Evolutionary conservation across 2,329 filamentous ascomycete genomes (phyloP).

Genomic region (Raffaelea arxii): DNA sequence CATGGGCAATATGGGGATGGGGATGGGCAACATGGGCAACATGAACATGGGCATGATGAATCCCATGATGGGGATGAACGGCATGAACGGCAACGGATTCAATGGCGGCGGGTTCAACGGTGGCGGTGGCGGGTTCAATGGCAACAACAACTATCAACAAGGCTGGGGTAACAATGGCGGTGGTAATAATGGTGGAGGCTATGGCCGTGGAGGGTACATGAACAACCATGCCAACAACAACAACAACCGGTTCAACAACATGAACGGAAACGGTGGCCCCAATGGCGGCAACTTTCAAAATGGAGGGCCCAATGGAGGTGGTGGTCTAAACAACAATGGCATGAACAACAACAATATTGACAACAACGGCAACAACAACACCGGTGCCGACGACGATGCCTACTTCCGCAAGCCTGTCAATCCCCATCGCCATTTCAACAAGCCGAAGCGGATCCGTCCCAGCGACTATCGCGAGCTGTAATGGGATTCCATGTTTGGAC

Average conservation of each 20-base stretch:
- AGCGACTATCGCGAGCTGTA: slow-evolving; percentile 85
- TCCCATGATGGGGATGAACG: slow-evolving; percentile 31
- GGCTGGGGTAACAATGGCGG: slow-evolving; percentile 17
- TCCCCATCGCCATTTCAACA: slow-evolving; percentile 78
- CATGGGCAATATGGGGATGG: slow-evolving; percentile 3
- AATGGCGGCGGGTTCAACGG: slow-evolving; percentile 16
- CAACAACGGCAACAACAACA: slow-evolving; percentile 11
- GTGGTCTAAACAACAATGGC: slow-evolving; percentile 11
- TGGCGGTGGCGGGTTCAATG: background rate
- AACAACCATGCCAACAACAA: slow-evolving; percentile 3
- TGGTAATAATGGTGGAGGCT: slow-evolving; percentile 11
- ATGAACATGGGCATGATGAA: slow-evolving; percentile 21
- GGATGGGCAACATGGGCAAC: slow-evolving; percentile 36
- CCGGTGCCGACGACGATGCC: slow-evolving; percentile 70
- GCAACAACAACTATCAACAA: slow-evolving; percentile 1
- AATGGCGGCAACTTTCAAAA: slow-evolving; percentile 7
- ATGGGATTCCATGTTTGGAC: too few relatives aligned
- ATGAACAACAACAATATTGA: slow-evolving; percentile 18
- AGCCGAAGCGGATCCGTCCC: slow-evolving; percentile 68
- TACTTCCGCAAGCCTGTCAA: slow-evolving; percentile 97
- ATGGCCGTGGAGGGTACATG: background rate
- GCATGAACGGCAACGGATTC: slow-evolving; percentile 16
- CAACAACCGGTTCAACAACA: slow-evolving; percentile 19
- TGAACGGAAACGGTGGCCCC: background rate
- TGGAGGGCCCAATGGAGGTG: slow-evolving; percentile 9